Percentiles rank a stretch among this genome's conserved stretches.
phyloP scores from a whole-genome alignment of 257 asterid genomes.

The Capsicum baccatum region DNA sequence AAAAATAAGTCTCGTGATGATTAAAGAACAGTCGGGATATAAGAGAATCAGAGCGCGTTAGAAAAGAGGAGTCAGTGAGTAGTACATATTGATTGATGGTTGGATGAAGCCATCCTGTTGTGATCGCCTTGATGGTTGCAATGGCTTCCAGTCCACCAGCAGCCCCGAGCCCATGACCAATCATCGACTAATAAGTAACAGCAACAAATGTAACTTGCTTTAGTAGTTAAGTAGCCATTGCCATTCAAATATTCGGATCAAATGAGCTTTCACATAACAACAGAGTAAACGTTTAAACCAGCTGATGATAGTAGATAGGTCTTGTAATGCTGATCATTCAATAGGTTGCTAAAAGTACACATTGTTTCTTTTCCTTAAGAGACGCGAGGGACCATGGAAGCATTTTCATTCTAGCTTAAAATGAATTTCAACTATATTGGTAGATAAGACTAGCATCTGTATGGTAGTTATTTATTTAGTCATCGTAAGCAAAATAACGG shows the following conservation, averaged over 20 bases:
- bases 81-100: conserved; percentile 79
- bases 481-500: background rate
- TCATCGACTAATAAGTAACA: conserved; percentile 65
- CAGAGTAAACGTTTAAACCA: background rate
- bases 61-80: background rate
- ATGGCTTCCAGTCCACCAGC: conserved; percentile 93
- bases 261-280: background rate
- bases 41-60: background rate
- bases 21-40: too few relatives aligned
- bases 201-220: background rate
- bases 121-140: conserved; percentile 86
- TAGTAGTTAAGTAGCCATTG: background rate
- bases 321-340: background rate
- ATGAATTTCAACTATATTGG: background rate
- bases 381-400: background rate
- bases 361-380: background rate
- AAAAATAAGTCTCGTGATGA: background rate
- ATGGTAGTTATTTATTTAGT: background rate
- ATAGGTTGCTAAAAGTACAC: background rate
- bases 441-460: background rate
- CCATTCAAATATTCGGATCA: conserved; percentile 9
- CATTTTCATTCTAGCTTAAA: background rate
- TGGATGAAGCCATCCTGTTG: conserved; percentile 95
- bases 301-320: background rate
- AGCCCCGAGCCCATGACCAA: conserved; percentile 94